A percentile compares a stretch with the other conserved stretches of the same genome.
Evolutionary conservation across 495 filamentous ascomycete genomes (phyloP).

Genomic region (Hypoxylon lenormandii): DNA sequence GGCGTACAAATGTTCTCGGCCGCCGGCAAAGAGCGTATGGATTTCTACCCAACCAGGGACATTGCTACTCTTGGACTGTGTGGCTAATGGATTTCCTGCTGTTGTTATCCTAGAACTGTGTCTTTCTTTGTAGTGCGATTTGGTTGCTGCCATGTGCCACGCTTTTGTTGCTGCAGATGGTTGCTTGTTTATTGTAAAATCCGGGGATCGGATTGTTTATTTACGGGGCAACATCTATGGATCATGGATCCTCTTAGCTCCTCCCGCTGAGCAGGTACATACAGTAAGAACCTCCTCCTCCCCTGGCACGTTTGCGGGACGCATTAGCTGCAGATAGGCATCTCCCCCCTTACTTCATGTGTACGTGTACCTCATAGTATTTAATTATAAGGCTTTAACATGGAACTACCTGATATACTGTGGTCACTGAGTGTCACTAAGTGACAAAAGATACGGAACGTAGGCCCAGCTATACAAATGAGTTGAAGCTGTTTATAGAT

Average conservation of each 20-base stretch:
- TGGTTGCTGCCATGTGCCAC: conserved; percentile 36
- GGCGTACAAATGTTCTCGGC: neutral
- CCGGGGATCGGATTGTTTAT: conserved; percentile 51
- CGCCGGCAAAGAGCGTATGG: neutral
- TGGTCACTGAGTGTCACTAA: too few relatives aligned
- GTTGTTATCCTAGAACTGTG: conserved; percentile 26
- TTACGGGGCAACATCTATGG: conserved; percentile 32
- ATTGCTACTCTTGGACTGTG: conserved; percentile 12
- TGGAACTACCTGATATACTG: too few relatives aligned
- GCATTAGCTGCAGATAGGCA: too few relatives aligned
- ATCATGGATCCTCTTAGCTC: too few relatives aligned
- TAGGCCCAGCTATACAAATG: too few relatives aligned
- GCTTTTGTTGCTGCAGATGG: conserved; percentile 18
- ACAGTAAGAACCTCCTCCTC: too few relatives aligned
- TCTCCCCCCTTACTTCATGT: neutral
- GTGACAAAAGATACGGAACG: too few relatives aligned
- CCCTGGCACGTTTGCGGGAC: conserved; percentile 12
- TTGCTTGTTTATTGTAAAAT: conserved; percentile 46
- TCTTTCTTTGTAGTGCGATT: conserved; percentile 28
- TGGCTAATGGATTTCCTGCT: conserved; percentile 4
- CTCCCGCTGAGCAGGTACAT: too few relatives aligned
- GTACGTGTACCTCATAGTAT: too few relatives aligned
- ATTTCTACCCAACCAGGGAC: conserved; percentile 24
- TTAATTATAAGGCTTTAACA: too few relatives aligned
- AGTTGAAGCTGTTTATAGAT: too few relatives aligned